Evolutionary conservation across 1,139 yeast species (phyloP), one percentile per base, ranked within the genome.

Genomic region (Geotrichum histeridarum): DNA sequence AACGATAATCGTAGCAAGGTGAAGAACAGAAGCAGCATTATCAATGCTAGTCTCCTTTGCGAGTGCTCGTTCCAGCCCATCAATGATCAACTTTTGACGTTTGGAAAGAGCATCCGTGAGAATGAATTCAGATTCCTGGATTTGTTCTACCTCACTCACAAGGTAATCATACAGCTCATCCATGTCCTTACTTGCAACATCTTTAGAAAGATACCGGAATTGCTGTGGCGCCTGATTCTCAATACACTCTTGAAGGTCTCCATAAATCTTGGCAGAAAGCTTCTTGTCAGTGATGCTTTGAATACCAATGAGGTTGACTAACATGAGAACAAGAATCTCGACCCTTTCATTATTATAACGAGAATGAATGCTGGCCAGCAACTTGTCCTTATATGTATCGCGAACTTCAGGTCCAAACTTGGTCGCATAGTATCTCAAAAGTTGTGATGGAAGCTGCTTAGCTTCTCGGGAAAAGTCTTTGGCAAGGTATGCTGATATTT

Each of bases 301-400:
- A 8, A 48, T 38, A 2, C 50, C 55, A 4, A 14, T 12, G 11
- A 53, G 42, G 31, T 48, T 37, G 2, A 53, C n/a, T 11, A 31
- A 17, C 15, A 53, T 18, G 8, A 53, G 27, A 9, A 44, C 32
- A 14, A 48, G 27, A 41, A 32, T 42, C 5, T 32, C 42, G 1
- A 32, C 22, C 35, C 48, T 48, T 9, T 11, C 31, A 3, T 14
- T 14, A 32, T 37, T 44, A 15, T 36, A 48, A 2, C 12, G n/a
- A 7, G 15, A 12, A 8, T 17, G 31, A 8, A 48, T 22, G 9
- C 38, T 47, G 9, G 22, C 30, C 8, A 38, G 11, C 11, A 38
- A 9, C 8, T 12, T 42, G 8, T 22, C 4, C 8, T 48, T 38
- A 15, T 48, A 48, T 1, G 33, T 12, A 30, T 48, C 47, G 11